These are phyloP conservation scores for Ilex aquifolium DNA, from an alignment of 257 asterid species.

Conservation along the genomic window DNA sequence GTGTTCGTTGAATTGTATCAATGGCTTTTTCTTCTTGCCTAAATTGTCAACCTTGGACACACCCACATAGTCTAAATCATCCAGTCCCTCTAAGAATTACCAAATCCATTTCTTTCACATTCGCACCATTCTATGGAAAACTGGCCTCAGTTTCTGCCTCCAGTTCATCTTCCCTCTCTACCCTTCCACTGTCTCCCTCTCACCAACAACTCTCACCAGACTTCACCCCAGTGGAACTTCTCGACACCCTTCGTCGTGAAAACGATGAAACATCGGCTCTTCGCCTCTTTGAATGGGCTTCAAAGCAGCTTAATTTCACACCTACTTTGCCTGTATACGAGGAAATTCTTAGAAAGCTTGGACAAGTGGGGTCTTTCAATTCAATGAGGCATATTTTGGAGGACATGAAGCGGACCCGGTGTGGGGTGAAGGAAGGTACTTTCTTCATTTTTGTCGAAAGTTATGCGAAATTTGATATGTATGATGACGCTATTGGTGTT, in stretches of 20 bases:
- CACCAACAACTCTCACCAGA: constrained; percentile 39
- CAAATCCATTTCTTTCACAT: constrained; percentile 13
- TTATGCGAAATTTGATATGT: constrained; percentile 57
- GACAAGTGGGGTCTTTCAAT: constrained; percentile 59
- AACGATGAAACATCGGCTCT: constrained; percentile 59
- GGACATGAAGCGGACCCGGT: constrained; percentile 42
- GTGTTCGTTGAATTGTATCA: constrained; percentile 55
- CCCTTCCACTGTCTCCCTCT: constrained; percentile 18
- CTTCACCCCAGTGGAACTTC: constrained; percentile 55
- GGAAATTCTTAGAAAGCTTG: constrained; percentile 67
- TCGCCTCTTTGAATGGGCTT: constrained; percentile 62
- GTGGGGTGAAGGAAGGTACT: constrained; percentile 43
- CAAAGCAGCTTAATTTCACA: constrained; percentile 60
- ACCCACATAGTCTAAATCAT: constrained; percentile 20
- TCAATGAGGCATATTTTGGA: constrained; percentile 46
- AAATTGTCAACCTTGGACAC: constrained; percentile 44
- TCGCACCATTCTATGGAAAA: constrained; percentile 12
- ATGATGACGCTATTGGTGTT: constrained; percentile 61
- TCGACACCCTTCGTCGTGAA: constrained; percentile 56
- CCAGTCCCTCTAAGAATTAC: constrained; percentile 25
- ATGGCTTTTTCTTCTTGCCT: constrained; percentile 68
- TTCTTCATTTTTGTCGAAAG: constrained; percentile 62
- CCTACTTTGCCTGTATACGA: constrained; percentile 55
- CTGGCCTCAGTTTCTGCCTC: constrained; percentile 23
- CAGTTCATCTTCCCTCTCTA: constrained; percentile 27